Percentiles rank a stretch among this genome's conserved stretches.
phyloP scores from a whole-genome alignment of 352 stramenopile genomes.

The Globisporangium lucens region DNA sequence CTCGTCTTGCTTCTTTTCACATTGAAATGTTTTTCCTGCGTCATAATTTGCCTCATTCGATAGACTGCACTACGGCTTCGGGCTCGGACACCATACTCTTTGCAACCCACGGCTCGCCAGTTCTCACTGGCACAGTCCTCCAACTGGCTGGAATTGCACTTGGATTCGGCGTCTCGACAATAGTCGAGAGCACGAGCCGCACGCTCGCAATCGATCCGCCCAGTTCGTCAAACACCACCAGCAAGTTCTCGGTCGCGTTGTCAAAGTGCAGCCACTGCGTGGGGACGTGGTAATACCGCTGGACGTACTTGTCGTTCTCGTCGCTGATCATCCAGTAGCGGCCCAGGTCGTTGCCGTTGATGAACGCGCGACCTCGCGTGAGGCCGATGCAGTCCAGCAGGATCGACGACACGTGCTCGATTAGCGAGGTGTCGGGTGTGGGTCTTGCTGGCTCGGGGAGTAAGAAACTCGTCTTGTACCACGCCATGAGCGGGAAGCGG shows the following conservation, averaged over 20 bases:
- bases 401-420: constrained; percentile 40
- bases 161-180: constrained; percentile 24
- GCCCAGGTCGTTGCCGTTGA: constrained; percentile 68
- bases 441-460: constrained; percentile 18
- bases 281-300: constrained; percentile 68
- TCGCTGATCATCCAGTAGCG: constrained; percentile 65
- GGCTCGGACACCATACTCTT: neutral
- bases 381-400: constrained; percentile 56
- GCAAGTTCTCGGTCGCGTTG: constrained; percentile 30
- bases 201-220: constrained; percentile 43
- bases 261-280: constrained; percentile 46
- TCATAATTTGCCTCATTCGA: neutral
- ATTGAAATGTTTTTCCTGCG: neutral
- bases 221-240: constrained; percentile 65
- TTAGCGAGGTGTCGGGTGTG: constrained; percentile 4
- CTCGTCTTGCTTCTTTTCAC: neutral
- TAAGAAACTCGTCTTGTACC: constrained; percentile 51
- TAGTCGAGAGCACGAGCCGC: constrained; percentile 48
- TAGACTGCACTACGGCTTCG: neutral
- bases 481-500: constrained; percentile 36
- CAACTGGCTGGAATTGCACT: neutral
- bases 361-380: constrained; percentile 51
- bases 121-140: neutral
- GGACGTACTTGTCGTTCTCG: constrained; percentile 41
- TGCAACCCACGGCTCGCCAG: neutral